phyloP scores from a whole-genome alignment of 306 rosid genomes.

The Lathyrus sativus region DNA sequence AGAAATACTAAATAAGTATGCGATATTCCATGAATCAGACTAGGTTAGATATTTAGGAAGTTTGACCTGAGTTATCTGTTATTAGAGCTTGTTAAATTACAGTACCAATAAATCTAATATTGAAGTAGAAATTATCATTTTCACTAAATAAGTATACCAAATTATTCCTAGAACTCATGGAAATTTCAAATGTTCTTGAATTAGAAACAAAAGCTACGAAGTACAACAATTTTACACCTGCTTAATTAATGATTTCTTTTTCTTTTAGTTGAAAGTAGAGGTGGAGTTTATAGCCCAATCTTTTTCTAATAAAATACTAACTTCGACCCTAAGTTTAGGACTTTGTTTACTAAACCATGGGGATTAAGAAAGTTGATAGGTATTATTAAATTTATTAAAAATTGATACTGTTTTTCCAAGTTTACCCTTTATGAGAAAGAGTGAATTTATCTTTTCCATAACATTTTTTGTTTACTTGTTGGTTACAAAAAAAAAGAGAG shows the following conservation, averaged over 20 bases:
- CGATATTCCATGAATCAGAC: constrained; percentile 6
- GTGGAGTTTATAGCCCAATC: background rate
- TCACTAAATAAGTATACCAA: constrained; percentile 11
- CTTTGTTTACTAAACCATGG: background rate
- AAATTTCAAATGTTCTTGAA: constrained; percentile 23
- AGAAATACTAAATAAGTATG: constrained; percentile 19
- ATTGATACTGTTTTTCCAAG: background rate
- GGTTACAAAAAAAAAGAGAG: background rate
- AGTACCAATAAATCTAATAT: constrained; percentile 6
- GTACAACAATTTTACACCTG: constrained; percentile 15
- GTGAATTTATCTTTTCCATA: background rate
- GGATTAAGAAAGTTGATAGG: background rate
- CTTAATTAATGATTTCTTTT: constrained; percentile 10
- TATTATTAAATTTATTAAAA: background rate
- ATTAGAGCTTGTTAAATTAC: constrained; percentile 31
- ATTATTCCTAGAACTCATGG: constrained; percentile 18
- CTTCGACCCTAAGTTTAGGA: background rate
- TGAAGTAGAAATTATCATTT: constrained; percentile 21
- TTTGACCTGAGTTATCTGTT: constrained; percentile 4
- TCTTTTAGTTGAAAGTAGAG: constrained; percentile 6
- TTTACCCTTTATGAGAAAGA: background rate
- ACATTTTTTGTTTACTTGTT: background rate
- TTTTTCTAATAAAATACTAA: constrained; percentile 9
- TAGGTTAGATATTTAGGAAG: constrained; percentile 22
- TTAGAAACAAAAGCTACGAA: constrained; percentile 22